Conservation (phyloP, 495 filamentous ascomycete genomes). For the Hypoxylon lenormandii region DNA sequence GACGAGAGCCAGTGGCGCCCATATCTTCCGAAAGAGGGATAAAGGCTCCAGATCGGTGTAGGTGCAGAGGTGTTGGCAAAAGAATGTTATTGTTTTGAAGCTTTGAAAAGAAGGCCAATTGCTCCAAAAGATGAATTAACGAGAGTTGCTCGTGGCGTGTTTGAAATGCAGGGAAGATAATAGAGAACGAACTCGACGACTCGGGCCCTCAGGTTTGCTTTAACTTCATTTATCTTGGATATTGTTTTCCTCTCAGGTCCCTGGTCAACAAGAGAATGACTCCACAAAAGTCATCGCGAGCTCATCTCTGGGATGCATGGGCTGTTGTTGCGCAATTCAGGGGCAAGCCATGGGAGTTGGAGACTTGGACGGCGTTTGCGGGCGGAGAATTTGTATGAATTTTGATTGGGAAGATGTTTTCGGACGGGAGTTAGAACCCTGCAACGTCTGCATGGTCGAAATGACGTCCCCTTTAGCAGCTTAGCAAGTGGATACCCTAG, state of each 20-base stretch:
- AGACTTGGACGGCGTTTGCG: constrained; percentile 19
- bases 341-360: constrained; percentile 23
- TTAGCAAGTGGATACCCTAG: constrained; percentile 24
- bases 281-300: constrained; percentile 38
- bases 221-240: constrained; percentile 47
- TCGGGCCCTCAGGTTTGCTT: constrained; percentile 40
- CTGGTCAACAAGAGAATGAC: constrained; percentile 33
- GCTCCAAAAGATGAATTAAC: background rate
- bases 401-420: constrained; percentile 45
- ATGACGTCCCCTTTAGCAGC: constrained; percentile 34
- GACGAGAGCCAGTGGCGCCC: constrained; percentile 36
- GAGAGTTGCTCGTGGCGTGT: constrained; percentile 5
- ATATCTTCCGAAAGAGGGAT: constrained; percentile 30
- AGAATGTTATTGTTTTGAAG: constrained; percentile 15
- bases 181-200: constrained; percentile 17
- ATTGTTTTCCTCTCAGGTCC: constrained; percentile 34
- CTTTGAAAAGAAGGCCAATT: constrained; percentile 11
- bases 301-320: constrained; percentile 43
- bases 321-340: constrained; percentile 46
- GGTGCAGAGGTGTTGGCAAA: background rate
- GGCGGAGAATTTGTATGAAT: constrained; percentile 39
- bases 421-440: constrained; percentile 5
- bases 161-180: constrained; percentile 15
- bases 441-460: constrained; percentile 35
- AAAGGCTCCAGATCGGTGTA: background rate